These are phyloP conservation scores for Xylaria multiplex DNA, from an alignment of 2,329 filamentous ascomycete genomes.

Conservation along the genomic window DNA sequence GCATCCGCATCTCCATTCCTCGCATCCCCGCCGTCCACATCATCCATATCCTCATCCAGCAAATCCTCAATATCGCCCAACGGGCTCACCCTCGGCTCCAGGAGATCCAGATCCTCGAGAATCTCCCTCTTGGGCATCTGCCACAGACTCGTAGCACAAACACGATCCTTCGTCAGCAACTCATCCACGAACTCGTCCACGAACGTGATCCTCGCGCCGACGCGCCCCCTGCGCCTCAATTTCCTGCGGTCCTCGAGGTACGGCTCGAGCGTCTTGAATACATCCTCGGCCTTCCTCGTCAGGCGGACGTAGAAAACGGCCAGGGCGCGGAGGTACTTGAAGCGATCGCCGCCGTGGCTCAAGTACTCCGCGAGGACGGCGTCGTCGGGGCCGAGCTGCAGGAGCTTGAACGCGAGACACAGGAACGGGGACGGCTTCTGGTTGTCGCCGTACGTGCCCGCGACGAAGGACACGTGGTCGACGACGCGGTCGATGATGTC, in stretches of 20 bases:
- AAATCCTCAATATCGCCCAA: slow-evolving; percentile 81
- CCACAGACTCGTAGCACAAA: slow-evolving; percentile 92
- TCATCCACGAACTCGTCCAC: slow-evolving; percentile 96
- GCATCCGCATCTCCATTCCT: slow-evolving; percentile 32
- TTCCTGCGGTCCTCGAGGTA: slow-evolving; percentile 85
- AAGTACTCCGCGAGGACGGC: slow-evolving; percentile 85
- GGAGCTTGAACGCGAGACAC: slow-evolving; percentile 92
- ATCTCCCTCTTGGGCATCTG: slow-evolving; percentile 85
- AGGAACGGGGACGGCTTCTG: slow-evolving; percentile 93
- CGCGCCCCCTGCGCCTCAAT: slow-evolving; percentile 78
- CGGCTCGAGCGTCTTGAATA: slow-evolving; percentile 84
- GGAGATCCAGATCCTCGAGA: slow-evolving; percentile 86
- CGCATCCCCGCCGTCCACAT: slow-evolving; percentile 36
- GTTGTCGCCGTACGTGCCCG: slow-evolving; percentile 84
- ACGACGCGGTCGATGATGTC: slow-evolving; percentile 89
- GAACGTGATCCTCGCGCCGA: slow-evolving; percentile 78
- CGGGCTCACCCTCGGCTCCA: slow-evolving; percentile 87
- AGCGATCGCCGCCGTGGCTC: slow-evolving; percentile 75
- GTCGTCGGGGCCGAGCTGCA: slow-evolving; percentile 85
- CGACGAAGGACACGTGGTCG: slow-evolving; percentile 81
- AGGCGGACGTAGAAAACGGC: slow-evolving; percentile 94
- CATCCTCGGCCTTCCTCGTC: slow-evolving; percentile 82
- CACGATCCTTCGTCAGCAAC: slow-evolving; percentile 84
- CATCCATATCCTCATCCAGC: slow-evolving; percentile 68
- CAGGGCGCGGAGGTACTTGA: slow-evolving; percentile 88